Conservation (phyloP, 2,329 filamentous ascomycete species). For the Penicillium sp. region DNA sequence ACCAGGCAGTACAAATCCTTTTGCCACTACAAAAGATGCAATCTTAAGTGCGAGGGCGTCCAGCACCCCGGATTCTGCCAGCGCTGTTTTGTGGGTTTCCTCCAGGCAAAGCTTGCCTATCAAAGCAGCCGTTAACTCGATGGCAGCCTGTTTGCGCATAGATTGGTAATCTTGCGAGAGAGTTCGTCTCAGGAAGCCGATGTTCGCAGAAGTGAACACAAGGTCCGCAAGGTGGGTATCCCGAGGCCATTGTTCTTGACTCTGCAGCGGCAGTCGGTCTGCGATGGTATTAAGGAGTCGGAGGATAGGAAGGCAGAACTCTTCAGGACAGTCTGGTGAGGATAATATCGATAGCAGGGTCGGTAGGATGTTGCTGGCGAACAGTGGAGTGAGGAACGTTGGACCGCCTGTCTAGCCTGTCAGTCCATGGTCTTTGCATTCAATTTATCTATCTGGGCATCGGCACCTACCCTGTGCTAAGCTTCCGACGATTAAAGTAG, state of each 20-base stretch:
- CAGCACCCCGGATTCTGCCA: conserved; percentile 73
- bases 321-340: conserved; percentile 62
- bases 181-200: conserved; percentile 66
- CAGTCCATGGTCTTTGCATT: conserved; percentile 12
- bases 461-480: conserved; percentile 71
- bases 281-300: conserved; percentile 72
- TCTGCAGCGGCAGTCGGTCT: conserved; percentile 62
- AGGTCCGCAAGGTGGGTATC: conserved; percentile 58
- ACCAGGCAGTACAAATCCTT: conserved; percentile 68
- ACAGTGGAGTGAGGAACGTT: conserved; percentile 72
- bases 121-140: conserved; percentile 47
- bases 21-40: conserved; percentile 67
- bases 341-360: conserved; percentile 72
- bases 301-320: conserved; percentile 72
- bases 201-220: conserved; percentile 64
- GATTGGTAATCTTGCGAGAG: conserved; percentile 60
- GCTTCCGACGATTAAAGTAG: conserved; percentile 80
- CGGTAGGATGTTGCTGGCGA: conserved; percentile 67
- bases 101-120: conserved; percentile 67
- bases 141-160: conserved; percentile 54
- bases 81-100: conserved; percentile 67
- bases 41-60: conserved; percentile 76
- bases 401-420: conserved; percentile 65
- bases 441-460: background rate
- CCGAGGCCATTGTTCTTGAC: conserved; percentile 52